A percentile compares a stretch with the other conserved stretches of the same genome.
phyloP scores from a whole-genome alignment of 2,329 filamentous ascomycete genomes.

The Scedosporium apiospermum region DNA sequence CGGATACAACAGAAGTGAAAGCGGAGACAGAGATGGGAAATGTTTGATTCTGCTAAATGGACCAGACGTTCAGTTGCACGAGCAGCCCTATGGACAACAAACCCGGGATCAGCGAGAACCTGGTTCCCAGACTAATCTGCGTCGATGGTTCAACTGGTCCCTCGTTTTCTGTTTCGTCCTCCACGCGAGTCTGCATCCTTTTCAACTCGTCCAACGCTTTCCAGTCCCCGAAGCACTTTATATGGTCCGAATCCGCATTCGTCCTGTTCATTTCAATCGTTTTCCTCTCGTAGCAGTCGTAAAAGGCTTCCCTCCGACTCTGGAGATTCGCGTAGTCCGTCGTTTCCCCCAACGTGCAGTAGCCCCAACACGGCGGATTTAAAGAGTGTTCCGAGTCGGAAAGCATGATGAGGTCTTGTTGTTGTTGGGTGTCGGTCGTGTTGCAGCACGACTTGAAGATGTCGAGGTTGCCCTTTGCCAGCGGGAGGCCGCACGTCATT shows the following conservation, averaged over 20 bases:
- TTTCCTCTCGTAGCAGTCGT: neutral
- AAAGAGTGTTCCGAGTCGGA: neutral
- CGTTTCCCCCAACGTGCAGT: neutral
- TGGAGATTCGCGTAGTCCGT: neutral
- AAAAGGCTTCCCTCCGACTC: neutral
- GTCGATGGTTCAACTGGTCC: neutral
- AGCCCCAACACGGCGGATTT: neutral
- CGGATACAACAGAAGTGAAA: too few relatives aligned
- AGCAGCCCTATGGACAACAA: neutral
- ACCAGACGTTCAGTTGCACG: neutral
- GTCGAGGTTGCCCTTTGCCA: neutral
- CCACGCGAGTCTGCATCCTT: neutral
- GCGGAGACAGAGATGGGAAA: neutral
- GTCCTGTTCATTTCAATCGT: neutral
- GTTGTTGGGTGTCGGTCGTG: neutral
- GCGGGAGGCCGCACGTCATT: neutral
- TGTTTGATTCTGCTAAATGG: neutral
- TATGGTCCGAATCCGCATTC: neutral
- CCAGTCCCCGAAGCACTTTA: neutral
- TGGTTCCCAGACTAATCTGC: neutral
- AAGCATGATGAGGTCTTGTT: neutral
- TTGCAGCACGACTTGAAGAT: neutral
- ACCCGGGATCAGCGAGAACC: neutral
- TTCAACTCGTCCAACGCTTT: neutral
- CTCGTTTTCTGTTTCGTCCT: neutral